Percentiles rank a stretch among this genome's conserved stretches.
These are phyloP conservation scores for Tolypocladium paradoxum DNA, from an alignment of 2,329 filamentous ascomycete species.

Conservation along the genomic window DNA sequence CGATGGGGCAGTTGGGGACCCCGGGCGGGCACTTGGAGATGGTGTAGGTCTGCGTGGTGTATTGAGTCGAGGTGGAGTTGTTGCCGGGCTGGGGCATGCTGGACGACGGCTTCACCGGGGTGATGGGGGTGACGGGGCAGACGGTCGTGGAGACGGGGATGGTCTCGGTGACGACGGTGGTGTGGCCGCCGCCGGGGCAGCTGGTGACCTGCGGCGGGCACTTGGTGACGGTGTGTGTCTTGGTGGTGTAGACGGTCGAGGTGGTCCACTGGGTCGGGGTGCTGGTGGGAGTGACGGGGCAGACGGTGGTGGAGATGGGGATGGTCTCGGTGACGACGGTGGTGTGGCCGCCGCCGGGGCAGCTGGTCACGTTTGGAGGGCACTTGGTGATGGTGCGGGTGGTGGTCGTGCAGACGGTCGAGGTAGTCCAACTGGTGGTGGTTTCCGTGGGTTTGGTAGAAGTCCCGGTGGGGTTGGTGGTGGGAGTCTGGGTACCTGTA, in stretches of 20 bases:
- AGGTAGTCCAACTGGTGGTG: conserved; percentile 15
- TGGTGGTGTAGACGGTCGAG: conserved; percentile 19
- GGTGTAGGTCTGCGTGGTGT: conserved; percentile 22
- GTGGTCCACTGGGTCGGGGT: conserved; percentile 11
- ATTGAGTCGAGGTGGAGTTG: conserved; percentile 11
- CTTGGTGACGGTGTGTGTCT: conserved; percentile 16
- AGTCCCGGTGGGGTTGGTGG: no score
- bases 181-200: conserved; percentile 16
- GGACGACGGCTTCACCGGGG: not conserved
- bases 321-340: conserved; percentile 17
- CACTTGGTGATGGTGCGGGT: conserved; percentile 18
- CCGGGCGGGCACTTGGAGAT: conserved; percentile 19
- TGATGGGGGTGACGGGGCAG: conserved; percentile 24
- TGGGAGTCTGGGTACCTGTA: no score
- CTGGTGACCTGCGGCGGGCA: conserved; percentile 18
- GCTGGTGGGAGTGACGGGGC: conserved; percentile 9
- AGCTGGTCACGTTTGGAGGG: conserved; percentile 17
- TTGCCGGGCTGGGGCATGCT: not conserved
- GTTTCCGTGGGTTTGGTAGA: no score
- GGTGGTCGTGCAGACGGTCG: conserved; percentile 19
- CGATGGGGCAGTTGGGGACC: conserved; percentile 19
- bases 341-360: conserved; percentile 15
- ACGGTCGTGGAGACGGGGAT: conserved; percentile 28
- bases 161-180: conserved; percentile 17
- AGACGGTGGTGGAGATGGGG: conserved; percentile 28